Conservation (phyloP, 306 rosid genomes). For the Trifolium repens region DNA sequence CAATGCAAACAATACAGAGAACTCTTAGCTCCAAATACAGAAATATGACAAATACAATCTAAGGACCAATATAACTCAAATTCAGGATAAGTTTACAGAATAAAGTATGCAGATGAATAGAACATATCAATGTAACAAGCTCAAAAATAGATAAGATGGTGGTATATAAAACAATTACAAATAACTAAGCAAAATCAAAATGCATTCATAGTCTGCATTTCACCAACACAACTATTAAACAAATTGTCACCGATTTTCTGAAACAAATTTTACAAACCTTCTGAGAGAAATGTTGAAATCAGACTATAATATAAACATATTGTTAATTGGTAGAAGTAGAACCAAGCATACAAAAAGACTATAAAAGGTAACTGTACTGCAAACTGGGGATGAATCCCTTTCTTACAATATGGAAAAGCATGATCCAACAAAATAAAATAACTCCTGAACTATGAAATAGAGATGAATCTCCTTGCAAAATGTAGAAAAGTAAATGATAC, state of each 20-base stretch:
- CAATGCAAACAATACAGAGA: slow-evolving; percentile 35
- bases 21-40: slow-evolving; percentile 28
- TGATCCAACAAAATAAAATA: background rate
- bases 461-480: slow-evolving; percentile 1
- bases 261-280: slow-evolving; percentile 24
- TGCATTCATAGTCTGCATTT: slow-evolving; percentile 14
- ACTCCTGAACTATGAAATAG: background rate
- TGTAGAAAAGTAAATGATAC: background rate
- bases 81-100: slow-evolving; percentile 3
- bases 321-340: background rate
- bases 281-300: background rate
- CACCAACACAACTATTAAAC: slow-evolving; percentile 21
- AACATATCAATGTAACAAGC: slow-evolving; percentile 19
- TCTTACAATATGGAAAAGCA: background rate
- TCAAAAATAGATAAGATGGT: slow-evolving; percentile 5
- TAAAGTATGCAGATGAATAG: slow-evolving; percentile 1
- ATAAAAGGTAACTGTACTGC: background rate
- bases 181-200: slow-evolving; percentile 15
- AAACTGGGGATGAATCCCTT: background rate
- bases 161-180: slow-evolving; percentile 10
- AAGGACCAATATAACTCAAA: slow-evolving; percentile 14
- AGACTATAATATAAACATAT: slow-evolving; percentile 4
- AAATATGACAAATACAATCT: slow-evolving; percentile 21
- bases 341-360: background rate
- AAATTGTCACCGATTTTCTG: background rate